These are phyloP conservation scores for Colletotrichum sidae DNA, from an alignment of 2,329 filamentous ascomycete genomes.

Conservation along the genomic window DNA sequence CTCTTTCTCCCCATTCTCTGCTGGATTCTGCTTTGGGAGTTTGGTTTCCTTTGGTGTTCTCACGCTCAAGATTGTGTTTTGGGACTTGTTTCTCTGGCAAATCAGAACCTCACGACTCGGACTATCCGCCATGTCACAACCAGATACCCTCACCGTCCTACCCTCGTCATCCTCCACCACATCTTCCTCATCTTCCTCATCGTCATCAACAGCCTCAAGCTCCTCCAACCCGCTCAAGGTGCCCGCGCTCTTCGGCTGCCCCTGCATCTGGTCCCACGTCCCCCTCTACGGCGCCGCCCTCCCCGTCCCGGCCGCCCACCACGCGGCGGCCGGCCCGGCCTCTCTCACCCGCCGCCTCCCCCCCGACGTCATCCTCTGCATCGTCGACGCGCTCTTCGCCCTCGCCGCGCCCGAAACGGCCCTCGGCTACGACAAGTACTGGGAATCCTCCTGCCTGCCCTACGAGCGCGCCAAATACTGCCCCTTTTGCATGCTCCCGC, in stretches of 20 bases:
- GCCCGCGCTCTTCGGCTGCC: constrained; percentile 28
- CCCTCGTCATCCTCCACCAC: neutral
- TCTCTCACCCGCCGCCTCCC: constrained; percentile 24
- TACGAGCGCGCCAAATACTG: constrained; percentile 30
- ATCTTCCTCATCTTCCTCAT: neutral
- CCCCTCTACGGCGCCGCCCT: constrained; percentile 32
- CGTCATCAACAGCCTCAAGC: constrained; percentile 8
- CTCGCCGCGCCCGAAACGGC: constrained; percentile 22
- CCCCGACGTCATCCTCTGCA: constrained; percentile 33
- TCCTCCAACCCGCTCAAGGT: constrained; percentile 20
- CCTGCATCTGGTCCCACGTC: constrained; percentile 35
- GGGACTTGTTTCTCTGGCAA: no score
- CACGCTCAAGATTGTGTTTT: no score
- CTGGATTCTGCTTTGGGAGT: neutral
- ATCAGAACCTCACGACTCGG: no score
- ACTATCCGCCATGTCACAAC: constrained; percentile 6
- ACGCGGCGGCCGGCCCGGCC: constrained; percentile 12
- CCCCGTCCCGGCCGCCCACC: constrained; percentile 4
- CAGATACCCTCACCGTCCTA: neutral
- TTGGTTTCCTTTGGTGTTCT: no score
- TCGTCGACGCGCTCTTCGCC: constrained; percentile 34
- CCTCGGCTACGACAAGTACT: constrained; percentile 34
- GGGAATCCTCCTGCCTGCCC: constrained; percentile 34
- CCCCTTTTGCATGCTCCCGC: constrained; percentile 36
- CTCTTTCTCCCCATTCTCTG: constrained; percentile 10